A percentile compares a stretch with the other conserved stretches of the same genome.
Evolutionary conservation across 129 eudicot genomes (phyloP).

Genomic region (Apium graveolens): DNA sequence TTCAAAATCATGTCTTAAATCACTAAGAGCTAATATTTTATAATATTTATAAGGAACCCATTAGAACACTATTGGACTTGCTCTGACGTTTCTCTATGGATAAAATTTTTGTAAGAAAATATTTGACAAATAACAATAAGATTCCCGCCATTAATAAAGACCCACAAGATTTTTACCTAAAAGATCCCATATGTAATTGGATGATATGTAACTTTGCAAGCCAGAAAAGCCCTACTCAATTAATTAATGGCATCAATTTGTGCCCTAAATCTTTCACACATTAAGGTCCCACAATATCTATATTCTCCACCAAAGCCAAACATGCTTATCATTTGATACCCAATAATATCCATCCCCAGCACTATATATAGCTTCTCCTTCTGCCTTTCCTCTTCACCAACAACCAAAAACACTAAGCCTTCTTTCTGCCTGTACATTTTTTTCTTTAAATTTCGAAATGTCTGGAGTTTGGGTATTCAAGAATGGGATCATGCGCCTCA

Average conservation of each 20-base stretch:
- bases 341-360: neutral
- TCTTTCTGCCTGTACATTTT: too few relatives aligned
- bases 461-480: constrained; percentile 14
- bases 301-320: neutral
- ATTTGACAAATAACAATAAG: neutral
- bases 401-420: neutral
- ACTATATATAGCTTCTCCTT: neutral
- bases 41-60: too few relatives aligned
- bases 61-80: too few relatives aligned
- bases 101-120: too few relatives aligned
- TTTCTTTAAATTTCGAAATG: neutral
- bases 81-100: too few relatives aligned
- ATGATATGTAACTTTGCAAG: neutral
- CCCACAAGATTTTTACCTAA: neutral
- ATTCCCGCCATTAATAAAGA: neutral
- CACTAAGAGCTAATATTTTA: too few relatives aligned
- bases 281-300: neutral
- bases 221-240: neutral
- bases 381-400: neutral
- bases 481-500: constrained; percentile 1
- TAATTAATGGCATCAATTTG: neutral
- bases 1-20: too few relatives aligned
- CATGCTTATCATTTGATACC: neutral
- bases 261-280: neutral
- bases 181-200: neutral